Evolutionary conservation across 2,329 filamentous ascomycete species (phyloP).

Genomic region (Scleromitrula shiraiana): DNA sequence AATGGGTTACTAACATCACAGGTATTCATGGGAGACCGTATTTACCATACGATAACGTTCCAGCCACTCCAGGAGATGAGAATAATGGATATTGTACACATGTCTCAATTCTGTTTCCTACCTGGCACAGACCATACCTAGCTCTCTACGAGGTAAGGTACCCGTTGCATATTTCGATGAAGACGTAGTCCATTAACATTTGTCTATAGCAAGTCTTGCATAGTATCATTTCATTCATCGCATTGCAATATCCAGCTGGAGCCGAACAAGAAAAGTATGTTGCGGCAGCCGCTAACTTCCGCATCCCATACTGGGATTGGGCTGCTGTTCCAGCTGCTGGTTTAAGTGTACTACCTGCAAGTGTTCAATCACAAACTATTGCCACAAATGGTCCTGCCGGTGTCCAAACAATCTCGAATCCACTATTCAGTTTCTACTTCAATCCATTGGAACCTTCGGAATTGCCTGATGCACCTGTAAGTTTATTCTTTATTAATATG

Average conservation of each 20-base stretch:
- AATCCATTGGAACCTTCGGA: slow-evolving; percentile 36
- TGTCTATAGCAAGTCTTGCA: slow-evolving; percentile 44
- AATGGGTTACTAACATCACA: slow-evolving; percentile 5
- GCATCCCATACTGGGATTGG: slow-evolving; percentile 44
- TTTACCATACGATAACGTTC: slow-evolving; percentile 19
- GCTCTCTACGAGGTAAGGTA: slow-evolving; percentile 45
- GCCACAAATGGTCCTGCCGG: slow-evolving; percentile 46
- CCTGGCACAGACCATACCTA: slow-evolving; percentile 50
- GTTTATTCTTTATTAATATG: slow-evolving; percentile 19
- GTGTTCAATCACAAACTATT: slow-evolving; percentile 37
- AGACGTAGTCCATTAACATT: background rate
- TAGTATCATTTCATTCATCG: slow-evolving; percentile 38
- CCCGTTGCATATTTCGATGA: background rate
- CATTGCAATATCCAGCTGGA: slow-evolving; percentile 26
- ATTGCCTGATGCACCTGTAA: slow-evolving; percentile 52
- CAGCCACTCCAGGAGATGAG: slow-evolving; percentile 12
- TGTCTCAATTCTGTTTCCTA: slow-evolving; percentile 25
- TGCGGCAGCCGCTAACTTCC: slow-evolving; percentile 33
- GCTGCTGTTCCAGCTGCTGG: slow-evolving; percentile 38
- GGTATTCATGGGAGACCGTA: slow-evolving; percentile 27
- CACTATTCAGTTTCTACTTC: slow-evolving; percentile 45
- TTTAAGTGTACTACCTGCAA: slow-evolving; percentile 40
- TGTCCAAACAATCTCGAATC: slow-evolving; percentile 38
- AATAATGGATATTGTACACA: slow-evolving; percentile 25
- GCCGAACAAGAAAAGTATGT: slow-evolving; percentile 35